Evolutionary conservation across 2,329 filamentous ascomycete genomes (phyloP), one percentile per base, ranked within the genome.

Genomic region (Neoascochyta sp.): DNA sequence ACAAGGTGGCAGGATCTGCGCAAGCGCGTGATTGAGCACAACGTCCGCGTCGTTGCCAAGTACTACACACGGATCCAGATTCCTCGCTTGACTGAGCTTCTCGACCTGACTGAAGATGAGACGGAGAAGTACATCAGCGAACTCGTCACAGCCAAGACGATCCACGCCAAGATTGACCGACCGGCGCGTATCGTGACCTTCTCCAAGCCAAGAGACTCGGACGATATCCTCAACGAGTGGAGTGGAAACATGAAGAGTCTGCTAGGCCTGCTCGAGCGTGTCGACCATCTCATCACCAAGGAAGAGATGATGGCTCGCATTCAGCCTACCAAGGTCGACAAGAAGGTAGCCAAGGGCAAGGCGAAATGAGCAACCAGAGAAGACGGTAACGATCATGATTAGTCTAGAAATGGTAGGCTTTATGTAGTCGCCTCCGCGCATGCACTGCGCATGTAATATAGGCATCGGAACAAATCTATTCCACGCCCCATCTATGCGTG

Each of bases 281-380:
- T 98, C 40, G 92, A 98, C 60, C 92, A 98, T 65, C 74, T 98
- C 54, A 98, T 98, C 57, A 98, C 93, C 32, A 96, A 96, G 75
- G 92, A 98, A 69, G 92, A 98, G 74, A 98, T 98, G 92, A 98
- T 98, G 92, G 92, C 92, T 22, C 78, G 89, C 37, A 96, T 98
- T 54, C 83, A 92, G 64, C 86, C 86, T 5, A 72, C 51, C 16
- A 67, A 63, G 44, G 55, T 60, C n/a, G 63, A 65, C 33, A 66
- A 66, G 53, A 65, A 59, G 57, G 49, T 45, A 1, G 44, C 25
- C 16, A 66, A 66, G 44, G 60, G 51, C 16, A 59, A 64, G 39
- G 52, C 47, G 28, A 57, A 54, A 47, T 53, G 31, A 46, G 29
- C 14, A 24, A 17, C 16, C n/a, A n/a, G n/a, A n/a, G 16, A 31